Percentiles rank a stretch among this genome's conserved stretches.
Evolutionary conservation across 805 yeast species (phyloP).

Genomic region (Teunomyces pallodes): DNA sequence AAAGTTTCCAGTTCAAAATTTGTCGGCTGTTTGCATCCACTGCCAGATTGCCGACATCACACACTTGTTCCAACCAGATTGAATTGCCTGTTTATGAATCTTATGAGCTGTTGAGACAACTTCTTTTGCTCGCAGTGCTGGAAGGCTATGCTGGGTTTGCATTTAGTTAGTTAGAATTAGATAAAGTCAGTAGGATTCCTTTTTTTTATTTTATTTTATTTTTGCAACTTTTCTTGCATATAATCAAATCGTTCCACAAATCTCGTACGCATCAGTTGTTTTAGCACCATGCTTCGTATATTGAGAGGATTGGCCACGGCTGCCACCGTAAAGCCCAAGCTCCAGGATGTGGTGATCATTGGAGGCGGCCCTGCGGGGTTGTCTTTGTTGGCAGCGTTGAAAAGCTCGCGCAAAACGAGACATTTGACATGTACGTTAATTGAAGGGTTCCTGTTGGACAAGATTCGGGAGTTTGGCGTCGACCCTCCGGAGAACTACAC

Average conservation of each 20-base stretch:
- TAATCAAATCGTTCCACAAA: conserved; percentile 3
- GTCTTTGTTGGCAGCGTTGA: conserved; percentile 78
- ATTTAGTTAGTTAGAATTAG: conserved; percentile 44
- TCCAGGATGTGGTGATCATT: conserved; percentile 73
- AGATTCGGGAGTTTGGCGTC: conserved; percentile 46
- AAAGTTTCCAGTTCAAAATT: conserved; percentile 84
- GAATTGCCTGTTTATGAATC: conserved; percentile 90
- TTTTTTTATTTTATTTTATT: not conserved
- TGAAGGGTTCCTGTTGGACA: conserved; percentile 64
- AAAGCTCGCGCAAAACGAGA: conserved; percentile 60
- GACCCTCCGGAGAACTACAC: conserved; percentile 53
- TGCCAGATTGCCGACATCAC: conserved; percentile 90
- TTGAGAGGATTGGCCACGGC: conserved; percentile 8
- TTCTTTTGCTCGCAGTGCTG: conserved; percentile 77
- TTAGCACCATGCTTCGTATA: conserved; percentile 2
- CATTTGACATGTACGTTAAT: conserved; percentile 63
- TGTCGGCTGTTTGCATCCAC: conserved; percentile 84
- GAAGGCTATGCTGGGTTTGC: conserved; percentile 98
- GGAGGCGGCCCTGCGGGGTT: conserved; percentile 99
- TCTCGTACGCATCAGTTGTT: not conserved
- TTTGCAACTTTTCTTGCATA: not conserved
- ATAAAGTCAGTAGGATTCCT: no score
- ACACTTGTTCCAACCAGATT: conserved; percentile 94
- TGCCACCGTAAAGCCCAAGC: conserved; percentile 4
- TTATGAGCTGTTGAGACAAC: conserved; percentile 79